Base-by-base conservation (phyloP, 129 eudicot genomes). In the Flaveria sonorensis region DNA sequence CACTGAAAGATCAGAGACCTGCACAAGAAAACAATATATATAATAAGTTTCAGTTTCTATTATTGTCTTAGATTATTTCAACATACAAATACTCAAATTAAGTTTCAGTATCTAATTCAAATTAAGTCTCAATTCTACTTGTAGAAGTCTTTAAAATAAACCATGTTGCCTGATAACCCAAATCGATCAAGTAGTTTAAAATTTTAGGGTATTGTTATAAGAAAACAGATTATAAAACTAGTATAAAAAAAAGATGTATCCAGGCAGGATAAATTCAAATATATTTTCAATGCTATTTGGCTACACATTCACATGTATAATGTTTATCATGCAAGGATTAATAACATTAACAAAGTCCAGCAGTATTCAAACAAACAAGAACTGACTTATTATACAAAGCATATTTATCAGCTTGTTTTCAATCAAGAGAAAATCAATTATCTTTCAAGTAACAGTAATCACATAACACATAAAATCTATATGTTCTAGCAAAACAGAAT, bases 1-100 rank as follows among this genome's bases (percentile, higher is more conserved):
- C 65, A 88, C 90, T 20, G 96, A 88, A 15, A 90, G 79, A 83
- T 90, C 96, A 68, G 80, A 46, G 8, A 90, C 78, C 96, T 88
- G 73, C 50, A 68, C 20, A 48, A 65, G 11, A 68, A 19, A 55
- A 23, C 8, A 53, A 30, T 16, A 39, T 2, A 43, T 23, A 23
- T 23, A 15, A 10, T 0, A 7, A 42, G 12, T 30, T 30, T 15
- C 46, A 14, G 6, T 28, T 36, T 63, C 39, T 39, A 6, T 2
- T 3, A 42, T 8, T 68, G 7, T 19, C 16, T 10, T n/a, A 2
- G 9, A 9, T 8, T 18, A 51, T n/a, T 61, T 4, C 11, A 14
- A 12, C 18, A 28, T 23, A 69, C 42, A 42, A 12, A 42, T 19
- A 53, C 26, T 10, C 24, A 10, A 18, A 19, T 14, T 15, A 23